A percentile compares a stretch with the other conserved stretches of the same genome.
These are phyloP conservation scores for Colletotrichum limetticola DNA, from an alignment of 2,329 filamentous ascomycete genomes.

Conservation along the genomic window DNA sequence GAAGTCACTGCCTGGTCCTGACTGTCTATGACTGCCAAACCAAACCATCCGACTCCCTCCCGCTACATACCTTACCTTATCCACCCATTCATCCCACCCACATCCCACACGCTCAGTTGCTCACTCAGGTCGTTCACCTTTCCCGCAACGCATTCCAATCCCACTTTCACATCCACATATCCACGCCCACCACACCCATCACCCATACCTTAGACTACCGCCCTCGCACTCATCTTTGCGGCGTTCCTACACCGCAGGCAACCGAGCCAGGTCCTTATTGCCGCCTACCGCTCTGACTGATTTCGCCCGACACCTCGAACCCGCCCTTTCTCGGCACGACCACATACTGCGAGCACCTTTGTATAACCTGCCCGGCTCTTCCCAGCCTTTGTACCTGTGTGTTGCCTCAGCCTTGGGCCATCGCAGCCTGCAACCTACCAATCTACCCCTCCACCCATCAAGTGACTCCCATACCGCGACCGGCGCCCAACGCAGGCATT, in stretches of 20 bases:
- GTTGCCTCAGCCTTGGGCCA: slow-evolving; percentile 20
- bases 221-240: neutral
- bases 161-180: neutral
- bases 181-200: neutral
- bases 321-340: neutral
- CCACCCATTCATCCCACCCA: neutral
- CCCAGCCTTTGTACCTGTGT: neutral
- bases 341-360: neutral
- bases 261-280: slow-evolving; percentile 1
- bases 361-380: neutral
- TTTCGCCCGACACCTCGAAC: neutral
- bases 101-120: neutral
- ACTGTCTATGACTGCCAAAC: neutral
- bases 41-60: slow-evolving; percentile 5
- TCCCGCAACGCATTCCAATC: slow-evolving; percentile 5
- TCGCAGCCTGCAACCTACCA: slow-evolving; percentile 8
- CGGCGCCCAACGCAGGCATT: neutral
- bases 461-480: slow-evolving; percentile 11
- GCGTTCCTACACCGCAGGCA: slow-evolving; percentile 5
- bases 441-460: neutral
- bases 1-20: neutral
- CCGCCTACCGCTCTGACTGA: slow-evolving; percentile 13
- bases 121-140: neutral
- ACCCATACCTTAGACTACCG: neutral
- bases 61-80: neutral